Evolutionary conservation across 2,329 filamentous ascomycete genomes (phyloP).

Genomic region (Colletotrichum scovillei): DNA sequence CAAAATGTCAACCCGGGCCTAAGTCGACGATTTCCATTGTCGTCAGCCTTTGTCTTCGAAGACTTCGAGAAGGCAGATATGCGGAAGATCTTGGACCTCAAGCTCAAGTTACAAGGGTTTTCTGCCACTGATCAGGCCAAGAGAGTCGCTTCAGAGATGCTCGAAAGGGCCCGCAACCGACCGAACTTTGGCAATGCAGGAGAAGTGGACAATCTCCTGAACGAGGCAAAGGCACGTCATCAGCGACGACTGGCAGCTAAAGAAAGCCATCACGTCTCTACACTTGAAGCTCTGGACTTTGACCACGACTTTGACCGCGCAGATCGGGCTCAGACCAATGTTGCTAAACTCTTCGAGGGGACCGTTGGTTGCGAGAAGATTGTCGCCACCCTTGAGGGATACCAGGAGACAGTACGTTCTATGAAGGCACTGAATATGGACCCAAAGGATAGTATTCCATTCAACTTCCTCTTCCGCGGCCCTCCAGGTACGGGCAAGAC

Average conservation of each 20-base stretch:
- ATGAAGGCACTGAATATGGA: slow-evolving; percentile 65
- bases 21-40: slow-evolving; percentile 71
- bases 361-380: slow-evolving; percentile 69
- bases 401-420: slow-evolving; percentile 62
- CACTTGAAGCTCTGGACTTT: slow-evolving; percentile 59
- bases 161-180: slow-evolving; percentile 70
- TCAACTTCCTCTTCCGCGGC: slow-evolving; percentile 77
- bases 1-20: slow-evolving; percentile 80
- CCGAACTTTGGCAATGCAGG: slow-evolving; percentile 79
- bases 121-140: slow-evolving; percentile 62
- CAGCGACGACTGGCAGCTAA: slow-evolving; percentile 24
- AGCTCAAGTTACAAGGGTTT: slow-evolving; percentile 68
- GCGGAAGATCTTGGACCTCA: slow-evolving; percentile 68
- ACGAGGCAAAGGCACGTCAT: slow-evolving; percentile 54
- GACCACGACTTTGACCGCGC: slow-evolving; percentile 69
- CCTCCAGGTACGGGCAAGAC: slow-evolving; percentile 79
- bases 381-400: slow-evolving; percentile 63
- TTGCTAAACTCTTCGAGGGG: slow-evolving; percentile 66
- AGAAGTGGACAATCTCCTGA: slow-evolving; percentile 75
- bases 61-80: slow-evolving; percentile 74
- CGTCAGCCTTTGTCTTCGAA: slow-evolving; percentile 74
- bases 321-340: slow-evolving; percentile 58
- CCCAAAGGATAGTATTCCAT: slow-evolving; percentile 68
- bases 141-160: slow-evolving; percentile 67
- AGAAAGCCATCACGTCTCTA: slow-evolving; percentile 28